These are phyloP conservation scores for Apophysomyces sp. DNA, from an alignment of 371 early-diverging fungal genomes.

Conservation along the genomic window DNA sequence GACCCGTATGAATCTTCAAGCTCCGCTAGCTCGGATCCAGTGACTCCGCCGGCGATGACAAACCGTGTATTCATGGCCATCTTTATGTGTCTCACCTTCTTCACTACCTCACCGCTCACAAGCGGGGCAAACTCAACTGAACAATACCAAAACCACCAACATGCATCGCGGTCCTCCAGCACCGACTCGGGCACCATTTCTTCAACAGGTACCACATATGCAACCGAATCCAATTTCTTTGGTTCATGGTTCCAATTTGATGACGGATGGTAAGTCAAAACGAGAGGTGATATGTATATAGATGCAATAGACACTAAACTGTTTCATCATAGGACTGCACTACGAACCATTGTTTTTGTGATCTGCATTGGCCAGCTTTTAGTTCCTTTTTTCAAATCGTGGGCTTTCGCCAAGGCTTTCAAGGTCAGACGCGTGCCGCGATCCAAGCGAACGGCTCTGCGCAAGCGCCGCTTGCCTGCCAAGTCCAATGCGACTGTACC, in stretches of 20 bases:
- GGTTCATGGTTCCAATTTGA: constrained; percentile 23
- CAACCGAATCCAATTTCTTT: not conserved
- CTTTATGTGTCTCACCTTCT: constrained; percentile 42
- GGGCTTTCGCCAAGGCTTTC: constrained; percentile 10
- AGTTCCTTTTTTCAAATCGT: constrained; percentile 25
- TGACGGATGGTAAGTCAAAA: constrained; percentile 22
- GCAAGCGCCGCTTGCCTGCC: not conserved
- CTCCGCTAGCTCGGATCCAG: constrained; percentile 24
- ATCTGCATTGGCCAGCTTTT: constrained; percentile 29
- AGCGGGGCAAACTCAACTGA: constrained; percentile 28
- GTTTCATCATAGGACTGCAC: constrained; percentile 12
- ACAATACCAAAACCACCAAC: constrained; percentile 40
- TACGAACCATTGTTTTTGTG: constrained; percentile 31
- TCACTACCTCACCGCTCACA: constrained; percentile 38
- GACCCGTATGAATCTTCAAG: constrained; percentile 13
- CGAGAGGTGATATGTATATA: too few relatives aligned
- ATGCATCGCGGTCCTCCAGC: constrained; percentile 33
- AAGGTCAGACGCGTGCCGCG: constrained; percentile 31
- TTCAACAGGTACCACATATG: not conserved
- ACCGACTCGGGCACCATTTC: constrained; percentile 4
- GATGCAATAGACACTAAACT: too few relatives aligned
- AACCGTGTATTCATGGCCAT: constrained; percentile 45
- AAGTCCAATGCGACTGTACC: constrained; percentile 1
- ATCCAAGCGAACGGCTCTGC: not conserved
- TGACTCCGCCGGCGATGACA: constrained; percentile 27